A percentile compares a stretch with the other conserved stretches of the same genome.
Evolutionary conservation across 495 filamentous ascomycete genomes (phyloP).

Genomic region (Cercophora scortea): DNA sequence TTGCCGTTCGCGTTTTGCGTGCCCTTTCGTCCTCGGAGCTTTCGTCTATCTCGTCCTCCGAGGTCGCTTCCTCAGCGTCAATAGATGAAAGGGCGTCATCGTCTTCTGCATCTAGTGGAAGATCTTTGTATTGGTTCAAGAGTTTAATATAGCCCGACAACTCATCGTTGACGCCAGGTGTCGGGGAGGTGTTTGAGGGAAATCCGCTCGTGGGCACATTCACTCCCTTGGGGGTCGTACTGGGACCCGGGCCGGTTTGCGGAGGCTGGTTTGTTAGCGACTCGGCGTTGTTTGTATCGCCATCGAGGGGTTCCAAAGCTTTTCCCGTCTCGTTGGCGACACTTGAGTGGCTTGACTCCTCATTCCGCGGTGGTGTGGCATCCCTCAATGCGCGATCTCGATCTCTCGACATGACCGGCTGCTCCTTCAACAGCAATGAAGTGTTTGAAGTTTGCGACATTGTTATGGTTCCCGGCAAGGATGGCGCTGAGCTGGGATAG

Average conservation of each 20-base stretch:
- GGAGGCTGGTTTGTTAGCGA: background rate
- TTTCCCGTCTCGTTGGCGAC: background rate
- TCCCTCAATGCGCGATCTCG: background rate
- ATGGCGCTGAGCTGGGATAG: conserved; percentile 4
- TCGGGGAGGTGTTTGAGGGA: background rate
- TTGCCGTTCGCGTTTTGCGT: conserved; percentile 11
- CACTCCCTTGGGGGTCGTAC: background rate
- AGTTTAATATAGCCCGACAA: conserved; percentile 26
- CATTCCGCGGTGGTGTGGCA: conserved; percentile 10
- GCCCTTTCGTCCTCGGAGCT: conserved; percentile 17
- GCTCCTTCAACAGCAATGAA: conserved; percentile 25
- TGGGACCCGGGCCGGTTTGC: background rate
- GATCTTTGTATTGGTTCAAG: conserved; percentile 24
- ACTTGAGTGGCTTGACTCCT: background rate
- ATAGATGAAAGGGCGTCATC: conserved; percentile 18
- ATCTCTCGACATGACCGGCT: conserved; percentile 3
- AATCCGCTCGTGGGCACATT: background rate
- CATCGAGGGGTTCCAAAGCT: background rate
- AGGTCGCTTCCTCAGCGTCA: conserved; percentile 5
- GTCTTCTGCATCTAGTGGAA: conserved; percentile 31
- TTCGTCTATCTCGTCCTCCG: conserved; percentile 7
- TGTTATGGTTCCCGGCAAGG: conserved; percentile 15
- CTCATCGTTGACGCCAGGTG: conserved; percentile 17
- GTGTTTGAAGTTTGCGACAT: conserved; percentile 9
- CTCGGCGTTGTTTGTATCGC: background rate